Conservation (phyloP, 495 filamentous ascomycete genomes). For the Daldinia grandis region DNA sequence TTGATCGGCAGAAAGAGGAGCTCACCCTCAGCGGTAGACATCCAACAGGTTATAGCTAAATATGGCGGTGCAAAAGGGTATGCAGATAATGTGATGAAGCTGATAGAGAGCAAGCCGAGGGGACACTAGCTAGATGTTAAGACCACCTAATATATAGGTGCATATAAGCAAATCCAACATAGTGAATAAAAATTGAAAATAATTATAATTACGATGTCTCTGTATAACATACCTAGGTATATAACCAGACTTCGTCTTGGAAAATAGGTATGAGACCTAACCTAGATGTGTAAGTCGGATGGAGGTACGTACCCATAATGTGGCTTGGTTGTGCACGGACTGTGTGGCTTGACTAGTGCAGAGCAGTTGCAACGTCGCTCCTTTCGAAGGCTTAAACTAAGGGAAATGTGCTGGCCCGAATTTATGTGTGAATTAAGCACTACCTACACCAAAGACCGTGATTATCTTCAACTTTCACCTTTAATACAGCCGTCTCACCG, state of each 20-base stretch:
- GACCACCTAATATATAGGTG: too few species aligned
- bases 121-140: slow-evolving; percentile 39
- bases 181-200: not conserved
- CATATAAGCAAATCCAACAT: too few species aligned
- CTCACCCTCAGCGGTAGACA: slow-evolving; percentile 34
- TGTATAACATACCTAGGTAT: not conserved
- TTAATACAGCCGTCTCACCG: slow-evolving; percentile 39
- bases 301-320: slow-evolving; percentile 20
- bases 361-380: slow-evolving; percentile 47
- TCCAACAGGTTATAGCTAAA: slow-evolving; percentile 53
- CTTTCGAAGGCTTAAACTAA: slow-evolving; percentile 17
- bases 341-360: slow-evolving; percentile 37
- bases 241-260: too few species aligned
- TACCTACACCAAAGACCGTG: slow-evolving; percentile 30
- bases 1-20: slow-evolving; percentile 69
- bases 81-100: slow-evolving; percentile 61
- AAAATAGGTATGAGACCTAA: too few species aligned
- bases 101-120: slow-evolving; percentile 52
- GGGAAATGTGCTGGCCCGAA: slow-evolving; percentile 41
- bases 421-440: slow-evolving; percentile 34
- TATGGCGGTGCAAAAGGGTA: slow-evolving; percentile 67
- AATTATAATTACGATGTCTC: not conserved
- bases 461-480: slow-evolving; percentile 45
- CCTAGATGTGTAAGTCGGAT: too few species aligned
- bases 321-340: not conserved